Evolutionary conservation across 108 stramenopile species (phyloP).

Genomic region (Conticribra weissflogii): DNA sequence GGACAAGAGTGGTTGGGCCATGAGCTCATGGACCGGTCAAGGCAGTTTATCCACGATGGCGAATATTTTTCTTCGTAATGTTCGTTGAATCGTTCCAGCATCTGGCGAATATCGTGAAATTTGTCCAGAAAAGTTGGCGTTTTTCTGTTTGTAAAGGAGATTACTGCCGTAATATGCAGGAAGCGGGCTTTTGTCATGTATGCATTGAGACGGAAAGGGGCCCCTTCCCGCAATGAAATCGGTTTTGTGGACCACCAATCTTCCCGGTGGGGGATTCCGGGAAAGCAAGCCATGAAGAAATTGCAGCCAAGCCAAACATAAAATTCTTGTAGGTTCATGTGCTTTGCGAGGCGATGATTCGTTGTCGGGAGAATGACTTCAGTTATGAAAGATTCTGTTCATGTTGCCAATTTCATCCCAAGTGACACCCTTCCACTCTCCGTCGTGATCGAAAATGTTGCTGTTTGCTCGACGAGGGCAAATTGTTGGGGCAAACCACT

Average conservation of each 20-base stretch:
- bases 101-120: constrained; percentile 31
- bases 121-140: constrained; percentile 6
- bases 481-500: constrained; percentile 1
- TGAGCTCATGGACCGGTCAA: constrained; percentile 34
- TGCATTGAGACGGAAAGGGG: constrained; percentile 10
- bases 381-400: constrained; percentile 8
- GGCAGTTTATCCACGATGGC: constrained; percentile 29
- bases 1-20: constrained; percentile 29
- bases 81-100: constrained; percentile 33
- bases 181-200: constrained; percentile 14
- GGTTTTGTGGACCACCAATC: constrained; percentile 13
- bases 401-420: constrained; percentile 8
- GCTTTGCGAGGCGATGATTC: not conserved
- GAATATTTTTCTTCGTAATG: constrained; percentile 11
- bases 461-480: not conserved
- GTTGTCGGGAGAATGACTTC: constrained; percentile 20
- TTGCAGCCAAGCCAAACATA: no score
- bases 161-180: constrained; percentile 1
- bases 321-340: constrained; percentile 7
- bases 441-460: constrained; percentile 2
- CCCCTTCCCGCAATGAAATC: not conserved
- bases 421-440: not conserved
- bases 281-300: constrained; percentile 31
- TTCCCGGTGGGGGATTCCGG: constrained; percentile 6
- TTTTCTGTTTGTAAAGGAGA: constrained; percentile 11